Percentiles rank a stretch among this genome's conserved stretches.
These are phyloP conservation scores for Meyerozyma elateridarum DNA, from an alignment of 1,139 yeast species.

Conservation along the genomic window DNA sequence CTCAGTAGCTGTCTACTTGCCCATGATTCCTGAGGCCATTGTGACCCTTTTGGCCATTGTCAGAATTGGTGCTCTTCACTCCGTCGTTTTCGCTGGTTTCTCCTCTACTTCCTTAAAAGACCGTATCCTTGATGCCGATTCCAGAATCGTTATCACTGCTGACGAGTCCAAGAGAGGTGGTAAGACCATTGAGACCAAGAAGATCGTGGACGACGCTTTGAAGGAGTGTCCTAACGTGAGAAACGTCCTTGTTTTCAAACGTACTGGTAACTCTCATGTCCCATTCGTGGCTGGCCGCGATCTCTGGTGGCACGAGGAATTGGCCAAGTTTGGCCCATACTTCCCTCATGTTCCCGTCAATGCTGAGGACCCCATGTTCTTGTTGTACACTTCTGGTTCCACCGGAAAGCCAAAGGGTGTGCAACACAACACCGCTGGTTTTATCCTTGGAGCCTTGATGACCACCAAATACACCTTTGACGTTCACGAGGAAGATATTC, in stretches of 20 bases:
- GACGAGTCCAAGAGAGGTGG: slow-evolving; percentile 84
- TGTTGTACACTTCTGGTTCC: slow-evolving; percentile 65
- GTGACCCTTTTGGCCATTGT: slow-evolving; percentile 68
- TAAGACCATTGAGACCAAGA: slow-evolving; percentile 75
- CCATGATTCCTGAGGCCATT: slow-evolving; percentile 82
- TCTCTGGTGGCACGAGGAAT: slow-evolving; percentile 79
- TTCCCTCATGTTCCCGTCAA: slow-evolving; percentile 57
- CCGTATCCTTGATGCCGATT: slow-evolving; percentile 73
- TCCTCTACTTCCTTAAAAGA: slow-evolving; percentile 71
- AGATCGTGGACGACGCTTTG: slow-evolving; percentile 78
- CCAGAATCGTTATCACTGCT: slow-evolving; percentile 68
- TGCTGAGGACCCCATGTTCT: slow-evolving; percentile 59
- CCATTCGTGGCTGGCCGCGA: slow-evolving; percentile 63
- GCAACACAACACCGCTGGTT: slow-evolving; percentile 76
- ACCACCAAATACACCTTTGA: slow-evolving; percentile 76
- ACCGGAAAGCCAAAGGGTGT: slow-evolving; percentile 71
- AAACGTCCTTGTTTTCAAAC: slow-evolving; percentile 65
- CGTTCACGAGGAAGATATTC: slow-evolving; percentile 63
- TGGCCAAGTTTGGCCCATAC: slow-evolving; percentile 60
- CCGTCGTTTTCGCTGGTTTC: slow-evolving; percentile 83
- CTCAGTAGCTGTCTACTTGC: slow-evolving; percentile 79
- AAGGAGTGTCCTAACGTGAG: slow-evolving; percentile 63
- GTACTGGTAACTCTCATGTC: slow-evolving; percentile 66
- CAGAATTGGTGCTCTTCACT: slow-evolving; percentile 78
- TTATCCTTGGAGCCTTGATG: slow-evolving; percentile 63